phyloP scores from a whole-genome alignment of 805 yeast species.

The Sugiyamaella floridensis region DNA sequence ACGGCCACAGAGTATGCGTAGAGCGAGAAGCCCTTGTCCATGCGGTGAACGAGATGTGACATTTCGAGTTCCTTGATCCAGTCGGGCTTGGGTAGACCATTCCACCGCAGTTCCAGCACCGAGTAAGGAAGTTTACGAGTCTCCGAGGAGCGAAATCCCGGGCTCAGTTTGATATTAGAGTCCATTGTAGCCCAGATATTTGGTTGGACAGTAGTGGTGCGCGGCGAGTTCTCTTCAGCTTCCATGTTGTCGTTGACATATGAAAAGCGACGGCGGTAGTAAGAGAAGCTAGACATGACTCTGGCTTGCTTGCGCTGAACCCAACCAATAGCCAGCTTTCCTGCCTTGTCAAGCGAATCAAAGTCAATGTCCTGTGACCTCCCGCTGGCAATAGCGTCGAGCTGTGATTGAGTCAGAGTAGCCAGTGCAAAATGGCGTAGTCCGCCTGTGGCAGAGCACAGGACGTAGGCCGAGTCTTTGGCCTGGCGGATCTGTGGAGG shows the following conservation, averaged over 20 bases:
- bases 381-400: constrained; percentile 1
- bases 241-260: constrained; percentile 4
- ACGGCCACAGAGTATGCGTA: constrained; percentile 31
- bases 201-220: constrained; percentile 5
- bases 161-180: constrained; percentile 16
- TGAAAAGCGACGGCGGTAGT: constrained; percentile 25
- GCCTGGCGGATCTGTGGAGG: constrained; percentile 35
- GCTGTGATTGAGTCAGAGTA: constrained; percentile 9
- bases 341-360: constrained; percentile 11
- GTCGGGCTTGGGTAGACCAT: constrained; percentile 30
- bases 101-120: constrained; percentile 43
- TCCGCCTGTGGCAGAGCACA: constrained; percentile 36
- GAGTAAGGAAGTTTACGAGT: constrained; percentile 40
- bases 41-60: constrained; percentile 44
- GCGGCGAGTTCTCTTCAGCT: not conserved
- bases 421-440: constrained; percentile 27
- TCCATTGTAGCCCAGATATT: constrained; percentile 36
- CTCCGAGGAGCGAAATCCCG: constrained; percentile 4
- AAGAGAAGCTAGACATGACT: constrained; percentile 22
- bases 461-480: constrained; percentile 5
- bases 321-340: constrained; percentile 34
- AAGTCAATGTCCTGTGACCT: constrained; percentile 9
- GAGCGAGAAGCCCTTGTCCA: constrained; percentile 35
- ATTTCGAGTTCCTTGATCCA: constrained; percentile 35
- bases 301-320: constrained; percentile 23